Percentiles rank a stretch among this genome's conserved stretches.
Conservation (phyloP, 2,329 filamentous ascomycete genomes). For the Penicillium sp. region DNA sequence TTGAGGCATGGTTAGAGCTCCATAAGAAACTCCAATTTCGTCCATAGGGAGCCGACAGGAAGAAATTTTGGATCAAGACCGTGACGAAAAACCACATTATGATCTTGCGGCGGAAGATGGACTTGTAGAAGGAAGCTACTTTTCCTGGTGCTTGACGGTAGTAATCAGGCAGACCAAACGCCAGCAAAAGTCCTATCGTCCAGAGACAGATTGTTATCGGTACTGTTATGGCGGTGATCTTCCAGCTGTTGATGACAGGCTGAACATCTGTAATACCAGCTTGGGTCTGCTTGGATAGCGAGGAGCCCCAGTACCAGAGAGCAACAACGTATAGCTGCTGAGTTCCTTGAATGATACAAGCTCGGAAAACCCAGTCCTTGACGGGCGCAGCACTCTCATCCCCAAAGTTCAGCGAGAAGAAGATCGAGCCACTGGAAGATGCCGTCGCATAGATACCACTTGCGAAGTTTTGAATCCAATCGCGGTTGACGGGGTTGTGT, state of each 20-base stretch:
- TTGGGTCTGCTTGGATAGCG: conserved; percentile 24
- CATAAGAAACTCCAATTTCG: conserved; percentile 65
- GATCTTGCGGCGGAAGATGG: conserved; percentile 60
- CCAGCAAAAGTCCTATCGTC: conserved; percentile 53
- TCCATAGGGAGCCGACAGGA: conserved; percentile 62
- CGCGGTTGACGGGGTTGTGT: conserved; percentile 34
- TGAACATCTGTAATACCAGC: conserved; percentile 38
- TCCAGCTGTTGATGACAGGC: conserved; percentile 41
- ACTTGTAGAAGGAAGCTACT: conserved; percentile 63
- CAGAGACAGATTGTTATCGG: conserved; percentile 58
- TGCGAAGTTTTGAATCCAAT: conserved; percentile 58
- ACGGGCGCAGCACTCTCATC: conserved; percentile 60
- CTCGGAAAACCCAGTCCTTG: conserved; percentile 64
- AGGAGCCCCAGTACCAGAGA: conserved; percentile 64
- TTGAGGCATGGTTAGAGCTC: conserved; percentile 52
- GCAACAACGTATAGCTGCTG: conserved; percentile 63
- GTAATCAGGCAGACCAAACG: conserved; percentile 61
- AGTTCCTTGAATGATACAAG: conserved; percentile 62
- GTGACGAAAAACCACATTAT: conserved; percentile 64
- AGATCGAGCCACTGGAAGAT: conserved; percentile 60
- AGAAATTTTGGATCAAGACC: conserved; percentile 64
- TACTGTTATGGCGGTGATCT: conserved; percentile 52
- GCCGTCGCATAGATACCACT: conserved; percentile 60
- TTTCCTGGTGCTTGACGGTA: conserved; percentile 62
- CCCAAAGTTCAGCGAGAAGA: conserved; percentile 65